phyloP scores from a whole-genome alignment of 306 rosid species.

The Luffa aegyptiaca region DNA sequence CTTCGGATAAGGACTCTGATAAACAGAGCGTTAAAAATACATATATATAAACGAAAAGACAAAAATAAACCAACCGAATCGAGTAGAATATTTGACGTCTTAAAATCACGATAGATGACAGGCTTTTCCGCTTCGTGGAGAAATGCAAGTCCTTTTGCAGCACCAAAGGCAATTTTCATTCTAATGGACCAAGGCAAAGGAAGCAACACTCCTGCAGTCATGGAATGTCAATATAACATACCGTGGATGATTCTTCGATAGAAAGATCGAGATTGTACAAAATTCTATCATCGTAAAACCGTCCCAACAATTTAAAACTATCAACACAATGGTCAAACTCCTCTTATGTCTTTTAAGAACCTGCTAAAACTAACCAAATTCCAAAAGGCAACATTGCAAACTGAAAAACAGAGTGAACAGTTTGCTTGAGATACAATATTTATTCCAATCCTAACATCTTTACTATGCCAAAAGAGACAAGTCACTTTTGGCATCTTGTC shows the following conservation, averaged over 20 bases:
- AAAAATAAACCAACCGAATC: conserved; percentile 46
- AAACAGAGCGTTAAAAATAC: not conserved
- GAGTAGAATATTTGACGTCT: conserved; percentile 84
- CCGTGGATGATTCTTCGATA: not conserved
- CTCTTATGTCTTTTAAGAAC: not conserved
- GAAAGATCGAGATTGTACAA: not conserved
- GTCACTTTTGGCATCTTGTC: not conserved
- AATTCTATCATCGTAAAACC: not conserved
- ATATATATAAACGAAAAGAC: not conserved
- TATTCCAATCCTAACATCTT: not conserved
- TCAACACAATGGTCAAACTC: not conserved
- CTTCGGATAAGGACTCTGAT: not conserved
- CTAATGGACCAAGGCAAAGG: conserved; percentile 93
- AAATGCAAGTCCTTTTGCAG: conserved; percentile 96
- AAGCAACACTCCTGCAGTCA: conserved; percentile 63
- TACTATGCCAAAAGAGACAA: not conserved
- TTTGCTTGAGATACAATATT: not conserved
- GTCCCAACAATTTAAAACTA: not conserved
- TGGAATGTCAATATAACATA: conserved; percentile 6
- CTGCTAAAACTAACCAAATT: not conserved
- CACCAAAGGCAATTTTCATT: conserved; percentile 95
- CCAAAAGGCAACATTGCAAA: not conserved
- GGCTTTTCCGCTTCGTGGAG: conserved; percentile 97
- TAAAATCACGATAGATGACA: conserved; percentile 94
- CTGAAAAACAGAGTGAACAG: not conserved